Conservation (phyloP, 345 rosid species). For the Citrus hindsii region DNA sequence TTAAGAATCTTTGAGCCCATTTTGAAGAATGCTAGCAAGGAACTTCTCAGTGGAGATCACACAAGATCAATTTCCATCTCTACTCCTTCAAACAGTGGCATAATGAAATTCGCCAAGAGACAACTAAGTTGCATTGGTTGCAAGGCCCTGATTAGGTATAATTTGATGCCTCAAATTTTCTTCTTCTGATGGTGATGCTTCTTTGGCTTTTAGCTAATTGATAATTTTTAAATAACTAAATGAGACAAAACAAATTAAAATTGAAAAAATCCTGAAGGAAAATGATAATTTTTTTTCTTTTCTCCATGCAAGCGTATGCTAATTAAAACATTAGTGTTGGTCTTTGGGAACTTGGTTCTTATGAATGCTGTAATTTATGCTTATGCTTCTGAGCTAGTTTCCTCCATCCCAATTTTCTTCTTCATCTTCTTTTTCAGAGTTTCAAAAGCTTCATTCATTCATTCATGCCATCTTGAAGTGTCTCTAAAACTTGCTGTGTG, state of each 20-base stretch:
- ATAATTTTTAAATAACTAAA: too few relatives aligned
- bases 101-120: slow-evolving; percentile 92
- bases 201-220: background rate
- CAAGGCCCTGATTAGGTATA: slow-evolving; percentile 73
- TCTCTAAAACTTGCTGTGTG: background rate
- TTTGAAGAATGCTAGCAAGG: slow-evolving; percentile 86
- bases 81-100: slow-evolving; percentile 91
- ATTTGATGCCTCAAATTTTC: background rate
- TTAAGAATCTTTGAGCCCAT: slow-evolving; percentile 96
- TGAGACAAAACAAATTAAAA: background rate
- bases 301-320: background rate
- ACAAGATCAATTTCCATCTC: slow-evolving; percentile 86
- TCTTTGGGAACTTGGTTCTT: background rate
- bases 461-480: background rate
- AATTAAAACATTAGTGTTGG: too few relatives aligned
- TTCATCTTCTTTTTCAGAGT: background rate
- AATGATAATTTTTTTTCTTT: background rate
- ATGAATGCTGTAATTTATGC: background rate
- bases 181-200: background rate
- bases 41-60: slow-evolving; percentile 92
- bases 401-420: background rate
- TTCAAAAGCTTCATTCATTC: background rate
- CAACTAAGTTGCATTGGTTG: slow-evolving; percentile 86
- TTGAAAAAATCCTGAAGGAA: background rate
- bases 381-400: background rate